These are phyloP conservation scores for Talaromyces sp. DNA, from an alignment of 2,329 filamentous ascomycete genomes.

Conservation along the genomic window DNA sequence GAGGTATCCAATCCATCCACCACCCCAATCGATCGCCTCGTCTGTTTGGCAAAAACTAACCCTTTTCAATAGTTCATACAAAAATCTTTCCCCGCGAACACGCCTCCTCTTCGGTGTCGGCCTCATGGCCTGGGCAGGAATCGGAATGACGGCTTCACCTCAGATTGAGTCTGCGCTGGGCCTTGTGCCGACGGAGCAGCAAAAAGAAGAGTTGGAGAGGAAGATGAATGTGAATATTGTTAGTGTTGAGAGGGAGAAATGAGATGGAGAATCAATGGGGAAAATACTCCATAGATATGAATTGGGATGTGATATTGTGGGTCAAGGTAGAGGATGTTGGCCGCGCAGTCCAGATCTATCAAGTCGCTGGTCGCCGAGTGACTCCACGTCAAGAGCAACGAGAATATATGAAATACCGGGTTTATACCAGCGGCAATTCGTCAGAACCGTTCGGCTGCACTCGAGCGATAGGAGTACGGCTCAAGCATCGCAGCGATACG, in stretches of 20 bases:
- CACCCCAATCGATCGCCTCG: too few species aligned
- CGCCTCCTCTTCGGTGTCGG: slow-evolving; percentile 69
- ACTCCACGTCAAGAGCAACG: neutral
- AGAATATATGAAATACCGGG: neutral
- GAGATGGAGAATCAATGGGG: neutral
- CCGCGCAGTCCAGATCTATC: too few species aligned
- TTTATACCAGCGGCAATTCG: neutral
- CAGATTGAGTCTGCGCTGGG: slow-evolving; percentile 70
- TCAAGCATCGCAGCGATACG: too few species aligned
- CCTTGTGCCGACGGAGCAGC: slow-evolving; percentile 68
- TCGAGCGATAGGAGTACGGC: neutral
- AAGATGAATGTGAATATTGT: slow-evolving; percentile 36
- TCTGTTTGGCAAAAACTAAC: neutral
- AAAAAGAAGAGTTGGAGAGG: slow-evolving; percentile 62
- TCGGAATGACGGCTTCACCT: slow-evolving; percentile 72
- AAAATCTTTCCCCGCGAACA: slow-evolving; percentile 65
- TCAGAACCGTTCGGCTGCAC: neutral
- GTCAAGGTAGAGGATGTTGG: neutral
- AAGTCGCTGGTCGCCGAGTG: neutral
- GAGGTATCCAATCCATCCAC: slow-evolving; percentile 27
- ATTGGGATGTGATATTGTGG: neutral
- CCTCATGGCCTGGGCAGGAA: slow-evolving; percentile 70
- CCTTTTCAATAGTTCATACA: slow-evolving; percentile 58
- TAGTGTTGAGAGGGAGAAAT: slow-evolving; percentile 30
- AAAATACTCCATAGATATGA: too few species aligned